A percentile compares a stretch with the other conserved stretches of the same genome.
Evolutionary conservation across 2,329 filamentous ascomycete genomes (phyloP).

Genomic region (Mollisia scopiformis): DNA sequence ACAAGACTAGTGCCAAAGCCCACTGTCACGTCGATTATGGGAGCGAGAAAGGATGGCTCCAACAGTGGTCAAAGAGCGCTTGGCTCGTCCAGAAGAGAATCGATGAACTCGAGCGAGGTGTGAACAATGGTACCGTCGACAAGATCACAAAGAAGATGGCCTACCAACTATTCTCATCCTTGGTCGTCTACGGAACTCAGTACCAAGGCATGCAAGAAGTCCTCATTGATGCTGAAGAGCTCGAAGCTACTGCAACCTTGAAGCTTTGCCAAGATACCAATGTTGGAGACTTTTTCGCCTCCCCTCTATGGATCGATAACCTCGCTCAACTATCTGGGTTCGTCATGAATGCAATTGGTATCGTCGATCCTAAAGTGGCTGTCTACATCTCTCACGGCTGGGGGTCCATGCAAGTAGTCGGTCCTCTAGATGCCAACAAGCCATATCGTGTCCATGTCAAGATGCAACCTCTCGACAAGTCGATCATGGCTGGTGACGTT

Average conservation of each 20-base stretch:
- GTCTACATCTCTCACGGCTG: constrained; percentile 63
- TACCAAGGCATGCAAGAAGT: constrained; percentile 36
- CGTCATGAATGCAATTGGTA: constrained; percentile 59
- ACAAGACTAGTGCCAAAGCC: not conserved
- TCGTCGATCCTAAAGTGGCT: constrained; percentile 54
- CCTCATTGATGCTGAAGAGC: constrained; percentile 30
- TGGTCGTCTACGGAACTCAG: constrained; percentile 32
- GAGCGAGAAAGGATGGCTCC: not conserved
- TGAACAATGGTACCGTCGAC: not conserved
- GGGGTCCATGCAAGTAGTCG: constrained; percentile 53
- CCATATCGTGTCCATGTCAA: constrained; percentile 59
- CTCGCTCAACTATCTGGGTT: constrained; percentile 60
- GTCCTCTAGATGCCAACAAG: constrained; percentile 46
- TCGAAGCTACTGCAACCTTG: constrained; percentile 38
- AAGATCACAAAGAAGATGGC: constrained; percentile 36
- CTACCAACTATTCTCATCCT: constrained; percentile 34
- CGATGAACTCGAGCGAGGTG: not conserved
- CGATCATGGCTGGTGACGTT: constrained; percentile 49
- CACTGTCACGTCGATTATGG: not conserved
- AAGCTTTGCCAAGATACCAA: constrained; percentile 47
- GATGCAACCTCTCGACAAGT: constrained; percentile 41
- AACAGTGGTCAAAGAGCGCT: not conserved
- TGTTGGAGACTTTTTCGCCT: constrained; percentile 54
- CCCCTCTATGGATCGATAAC: constrained; percentile 58
- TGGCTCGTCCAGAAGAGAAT: not conserved